Conservation (phyloP, 2,329 filamentous ascomycete genomes). For the Phialophora tarda region DNA sequence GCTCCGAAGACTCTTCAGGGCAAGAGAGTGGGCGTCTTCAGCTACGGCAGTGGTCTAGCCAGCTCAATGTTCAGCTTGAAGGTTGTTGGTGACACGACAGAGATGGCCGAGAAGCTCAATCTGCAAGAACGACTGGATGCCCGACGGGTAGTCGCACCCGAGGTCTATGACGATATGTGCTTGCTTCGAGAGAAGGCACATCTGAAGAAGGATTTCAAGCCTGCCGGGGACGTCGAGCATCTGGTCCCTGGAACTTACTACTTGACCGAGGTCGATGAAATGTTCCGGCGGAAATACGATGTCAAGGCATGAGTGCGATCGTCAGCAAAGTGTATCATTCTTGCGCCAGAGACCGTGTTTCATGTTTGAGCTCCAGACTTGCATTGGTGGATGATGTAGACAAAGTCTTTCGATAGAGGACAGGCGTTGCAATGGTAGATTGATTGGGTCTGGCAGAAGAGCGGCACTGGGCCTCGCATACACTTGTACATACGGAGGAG, state of each 20-base stretch:
- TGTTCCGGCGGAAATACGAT: conserved; percentile 81
- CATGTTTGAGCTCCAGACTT: conserved; percentile 28
- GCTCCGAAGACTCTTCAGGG: conserved; percentile 67
- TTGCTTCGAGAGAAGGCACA: conserved; percentile 81
- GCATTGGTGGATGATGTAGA: conserved; percentile 32
- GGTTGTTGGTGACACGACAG: conserved; percentile 71
- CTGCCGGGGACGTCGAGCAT: conserved; percentile 70
- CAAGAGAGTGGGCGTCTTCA: conserved; percentile 78
- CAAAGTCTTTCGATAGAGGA: conserved; percentile 19
- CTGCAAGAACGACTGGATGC: conserved; percentile 71
- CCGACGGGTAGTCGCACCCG: conserved; percentile 69
- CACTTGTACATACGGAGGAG: conserved; percentile 32
- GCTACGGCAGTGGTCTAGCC: conserved; percentile 78
- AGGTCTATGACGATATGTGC: conserved; percentile 80
- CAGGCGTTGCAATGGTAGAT: conserved; percentile 18
- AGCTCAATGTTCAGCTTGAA: conserved; percentile 72
- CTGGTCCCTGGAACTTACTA: conserved; percentile 75
- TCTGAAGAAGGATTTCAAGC: conserved; percentile 77
- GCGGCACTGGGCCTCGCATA: conserved; percentile 16
- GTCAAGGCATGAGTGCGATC: conserved; percentile 67
- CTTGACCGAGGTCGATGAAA: conserved; percentile 78
- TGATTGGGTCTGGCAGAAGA: conserved; percentile 18
- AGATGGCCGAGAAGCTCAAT: conserved; percentile 70
- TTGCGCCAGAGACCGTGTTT: conserved; percentile 33
- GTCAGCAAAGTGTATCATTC: conserved; percentile 22